Evolutionary conservation across 2,329 filamentous ascomycete species (phyloP), one percentile per base, ranked within the genome.

Genomic region (Microsporum audouinii): DNA sequence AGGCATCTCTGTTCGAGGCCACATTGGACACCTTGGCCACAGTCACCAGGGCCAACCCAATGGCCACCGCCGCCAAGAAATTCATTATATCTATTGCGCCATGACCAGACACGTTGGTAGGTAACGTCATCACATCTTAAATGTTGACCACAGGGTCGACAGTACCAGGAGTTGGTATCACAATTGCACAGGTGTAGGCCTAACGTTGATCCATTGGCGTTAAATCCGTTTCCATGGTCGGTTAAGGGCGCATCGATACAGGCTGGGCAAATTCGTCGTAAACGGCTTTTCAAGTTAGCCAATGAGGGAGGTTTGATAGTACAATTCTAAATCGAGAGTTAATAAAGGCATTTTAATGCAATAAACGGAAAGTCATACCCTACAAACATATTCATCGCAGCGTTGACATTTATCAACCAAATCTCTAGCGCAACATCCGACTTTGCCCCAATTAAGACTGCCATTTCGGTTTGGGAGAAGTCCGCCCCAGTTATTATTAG

Each of bases 11-110:
- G 76, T 45, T 86, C 87, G n/a, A 89, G 84, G 0, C 90, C 91
- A 70, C 91, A 97, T 65, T 89, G 85, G 12, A 96, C 90, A 34
- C 91, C 91, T 67, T 92, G 87, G 68, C 91, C 86, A 36, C 90
- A 91, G 67, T 95, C 89, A 49, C 91, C 90, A 34, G 95, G 89
- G 3, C 91, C 91, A 0, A 88, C 91, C 29, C 91, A 90, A 0
- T 95, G 79, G 1, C 89, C 89, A 23, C 85, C 86, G 2, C 91
- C 87, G 2, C 91, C 87, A 0, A 89, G 85, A 65, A 89, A 88
- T 14, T 80, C 80, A 41, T 86, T 87, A 71, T 96, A 96, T 29
- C 89, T 84, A 45, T 84, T 89, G 58, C 91, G 86, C 91, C 91
- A 96, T 64, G 84, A 88, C 91, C 91, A 96, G 60, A 91, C 89